A percentile compares a stretch with the other conserved stretches of the same genome.
phyloP scores from a whole-genome alignment of 2,329 filamentous ascomycete species.

The Scedosporium boydii region DNA sequence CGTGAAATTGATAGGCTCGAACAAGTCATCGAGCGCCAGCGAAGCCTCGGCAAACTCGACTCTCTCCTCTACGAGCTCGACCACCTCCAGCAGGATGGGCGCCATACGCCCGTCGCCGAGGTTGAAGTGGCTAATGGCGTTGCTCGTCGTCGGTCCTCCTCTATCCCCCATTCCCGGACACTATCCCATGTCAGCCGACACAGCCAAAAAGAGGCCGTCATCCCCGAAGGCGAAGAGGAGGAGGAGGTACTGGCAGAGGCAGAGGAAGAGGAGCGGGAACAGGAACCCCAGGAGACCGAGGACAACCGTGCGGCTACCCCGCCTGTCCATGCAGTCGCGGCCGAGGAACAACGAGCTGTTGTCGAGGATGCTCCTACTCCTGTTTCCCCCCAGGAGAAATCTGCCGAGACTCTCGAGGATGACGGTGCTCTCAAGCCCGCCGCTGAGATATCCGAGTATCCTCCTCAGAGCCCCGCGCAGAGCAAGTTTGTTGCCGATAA shows the following conservation, averaged over 20 bases:
- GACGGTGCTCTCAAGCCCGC: slow-evolving; percentile 2
- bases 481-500: slow-evolving; percentile 84
- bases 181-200: slow-evolving; percentile 44
- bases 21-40: slow-evolving; percentile 88
- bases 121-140: slow-evolving; percentile 23
- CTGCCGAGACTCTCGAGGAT: slow-evolving; percentile 3
- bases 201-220: slow-evolving; percentile 43
- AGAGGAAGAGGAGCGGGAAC: slow-evolving; percentile 37
- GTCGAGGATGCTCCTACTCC: background rate
- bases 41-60: slow-evolving; percentile 89
- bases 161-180: slow-evolving; percentile 41
- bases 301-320: background rate
- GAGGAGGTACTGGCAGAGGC: slow-evolving; percentile 12
- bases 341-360: background rate
- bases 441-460: slow-evolving; percentile 24
- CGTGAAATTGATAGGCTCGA: slow-evolving; percentile 90
- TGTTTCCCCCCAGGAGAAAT: background rate
- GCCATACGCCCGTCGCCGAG: slow-evolving; percentile 16
- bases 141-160: slow-evolving; percentile 28
- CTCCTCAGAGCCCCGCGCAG: slow-evolving; percentile 64
- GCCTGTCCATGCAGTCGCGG: background rate
- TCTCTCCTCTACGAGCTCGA: slow-evolving; percentile 87
- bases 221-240: slow-evolving; percentile 43
- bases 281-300: slow-evolving; percentile 22
- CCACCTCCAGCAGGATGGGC: slow-evolving; percentile 55